Percentiles rank a stretch among this genome's conserved stretches.
Evolutionary conservation across 768 basidiomycete genomes (phyloP).

Genomic region (Lepiota brunneoincarnata): DNA sequence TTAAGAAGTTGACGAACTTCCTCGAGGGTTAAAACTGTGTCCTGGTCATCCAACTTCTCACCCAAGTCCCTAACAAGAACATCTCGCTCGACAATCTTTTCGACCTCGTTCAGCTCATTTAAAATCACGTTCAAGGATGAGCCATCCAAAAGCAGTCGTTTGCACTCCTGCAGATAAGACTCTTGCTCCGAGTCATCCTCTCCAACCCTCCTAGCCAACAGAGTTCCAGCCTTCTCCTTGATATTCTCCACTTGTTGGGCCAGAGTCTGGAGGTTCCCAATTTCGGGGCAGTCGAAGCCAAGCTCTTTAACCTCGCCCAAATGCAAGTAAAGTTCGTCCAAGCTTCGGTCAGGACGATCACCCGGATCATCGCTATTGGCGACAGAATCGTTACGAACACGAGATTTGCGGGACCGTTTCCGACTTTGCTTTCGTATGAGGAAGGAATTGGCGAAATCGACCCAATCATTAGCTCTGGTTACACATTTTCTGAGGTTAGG

Average conservation of each 20-base stretch:
- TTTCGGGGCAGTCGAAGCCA: slow-evolving; percentile 84
- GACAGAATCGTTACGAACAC: slow-evolving; percentile 47
- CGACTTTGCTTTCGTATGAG: slow-evolving; percentile 77
- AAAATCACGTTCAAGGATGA: slow-evolving; percentile 81
- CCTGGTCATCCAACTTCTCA: slow-evolving; percentile 65
- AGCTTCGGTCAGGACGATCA: slow-evolving; percentile 67
- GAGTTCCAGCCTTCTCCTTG: slow-evolving; percentile 47
- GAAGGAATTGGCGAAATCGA: slow-evolving; percentile 80
- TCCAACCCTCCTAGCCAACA: slow-evolving; percentile 36
- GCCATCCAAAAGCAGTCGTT: slow-evolving; percentile 63
- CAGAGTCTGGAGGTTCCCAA: slow-evolving; percentile 49
- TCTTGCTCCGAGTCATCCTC: slow-evolving; percentile 39
- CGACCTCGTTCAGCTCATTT: slow-evolving; percentile 74
- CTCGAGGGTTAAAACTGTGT: slow-evolving; percentile 57
- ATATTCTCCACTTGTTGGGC: slow-evolving; percentile 65
- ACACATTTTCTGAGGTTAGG: slow-evolving; percentile 75
- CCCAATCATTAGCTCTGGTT: slow-evolving; percentile 78
- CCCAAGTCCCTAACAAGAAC: slow-evolving; percentile 75
- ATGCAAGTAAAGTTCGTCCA: slow-evolving; percentile 69
- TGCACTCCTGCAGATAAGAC: slow-evolving; percentile 65
- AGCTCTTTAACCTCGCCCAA: slow-evolving; percentile 71
- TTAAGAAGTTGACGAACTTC: slow-evolving; percentile 73
- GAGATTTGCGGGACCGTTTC: slow-evolving; percentile 68
- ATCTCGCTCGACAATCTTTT: slow-evolving; percentile 79
- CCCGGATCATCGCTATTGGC: slow-evolving; percentile 49